A percentile compares a stretch with the other conserved stretches of the same genome.
These are phyloP conservation scores for Pseudoscleropodium purum DNA, from an alignment of 225 moss, liverwort and hornwort species.

Conservation along the genomic window DNA sequence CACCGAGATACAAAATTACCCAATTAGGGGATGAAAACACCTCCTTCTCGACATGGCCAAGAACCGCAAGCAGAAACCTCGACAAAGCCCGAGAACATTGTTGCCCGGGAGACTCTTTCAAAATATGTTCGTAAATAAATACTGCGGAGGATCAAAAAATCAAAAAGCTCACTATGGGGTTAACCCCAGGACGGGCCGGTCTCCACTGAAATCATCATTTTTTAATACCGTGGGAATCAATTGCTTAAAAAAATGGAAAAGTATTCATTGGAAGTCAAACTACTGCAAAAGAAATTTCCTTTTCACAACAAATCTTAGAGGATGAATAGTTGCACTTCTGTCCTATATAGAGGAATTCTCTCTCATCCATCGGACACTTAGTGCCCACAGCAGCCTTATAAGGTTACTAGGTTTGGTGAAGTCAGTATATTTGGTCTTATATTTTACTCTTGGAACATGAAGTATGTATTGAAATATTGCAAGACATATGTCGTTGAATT, in stretches of 20 bases:
- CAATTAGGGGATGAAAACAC: neutral
- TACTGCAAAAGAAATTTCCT: too few relatives aligned
- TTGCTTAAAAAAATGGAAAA: too few relatives aligned
- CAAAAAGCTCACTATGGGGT: neutral
- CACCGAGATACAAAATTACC: neutral
- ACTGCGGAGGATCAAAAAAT: neutral
- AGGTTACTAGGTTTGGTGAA: neutral
- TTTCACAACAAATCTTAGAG: too few relatives aligned
- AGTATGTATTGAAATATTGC: neutral
- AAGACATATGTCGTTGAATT: neutral
- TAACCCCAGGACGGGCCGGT: too few relatives aligned
- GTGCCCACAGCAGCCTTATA: too few relatives aligned
- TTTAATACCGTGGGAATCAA: too few relatives aligned
- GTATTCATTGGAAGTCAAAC: too few relatives aligned
- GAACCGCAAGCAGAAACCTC: neutral
- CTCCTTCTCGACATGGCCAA: neutral
- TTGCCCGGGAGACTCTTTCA: neutral
- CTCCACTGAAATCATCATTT: too few relatives aligned
- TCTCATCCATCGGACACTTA: too few relatives aligned
- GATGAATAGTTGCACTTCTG: too few relatives aligned
- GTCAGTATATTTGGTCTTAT: rapidly evolving
- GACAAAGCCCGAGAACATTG: neutral
- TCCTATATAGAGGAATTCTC: too few relatives aligned
- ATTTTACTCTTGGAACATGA: neutral
- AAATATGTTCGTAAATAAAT: neutral